Percentiles rank a stretch among this genome's conserved stretches.
These are phyloP conservation scores for Laburnicola sp. DNA, from an alignment of 2,329 filamentous ascomycete genomes.

Conservation along the genomic window DNA sequence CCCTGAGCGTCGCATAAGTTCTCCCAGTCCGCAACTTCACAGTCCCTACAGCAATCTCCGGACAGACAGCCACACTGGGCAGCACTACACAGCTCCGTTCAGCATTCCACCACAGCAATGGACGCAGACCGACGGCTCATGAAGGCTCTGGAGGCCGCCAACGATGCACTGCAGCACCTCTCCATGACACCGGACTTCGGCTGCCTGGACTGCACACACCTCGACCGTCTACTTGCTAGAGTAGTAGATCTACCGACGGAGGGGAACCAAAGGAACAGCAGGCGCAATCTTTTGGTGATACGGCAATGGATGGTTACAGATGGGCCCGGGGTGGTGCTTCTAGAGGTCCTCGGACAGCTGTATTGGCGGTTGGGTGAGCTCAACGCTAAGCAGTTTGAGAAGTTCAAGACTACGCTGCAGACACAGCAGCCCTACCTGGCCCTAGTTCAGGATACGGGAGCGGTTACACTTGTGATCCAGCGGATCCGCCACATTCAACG, in stretches of 20 bases:
- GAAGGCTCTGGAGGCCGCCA: constrained; percentile 39
- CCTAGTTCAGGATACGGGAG: constrained; percentile 30
- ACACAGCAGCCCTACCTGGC: constrained; percentile 32
- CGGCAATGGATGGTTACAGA: constrained; percentile 42
- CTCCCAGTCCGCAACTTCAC: constrained; percentile 3
- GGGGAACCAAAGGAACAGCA: constrained; percentile 40
- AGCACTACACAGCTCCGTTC: constrained; percentile 10
- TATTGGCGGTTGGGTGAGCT: constrained; percentile 43
- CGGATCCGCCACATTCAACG: constrained; percentile 39
- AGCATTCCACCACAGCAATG: constrained; percentile 21
- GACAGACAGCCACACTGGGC: constrained; percentile 6
- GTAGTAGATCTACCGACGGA: constrained; percentile 42
- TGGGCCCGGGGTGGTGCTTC: constrained; percentile 36
- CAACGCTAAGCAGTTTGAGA: constrained; percentile 43
- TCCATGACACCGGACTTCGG: constrained; percentile 38
- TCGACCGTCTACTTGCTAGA: constrained; percentile 38
- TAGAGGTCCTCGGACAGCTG: constrained; percentile 41
- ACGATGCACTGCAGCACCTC: constrained; percentile 41
- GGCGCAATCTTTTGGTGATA: constrained; percentile 39
- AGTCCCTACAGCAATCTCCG: constrained; percentile 9
- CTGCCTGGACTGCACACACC: constrained; percentile 39
- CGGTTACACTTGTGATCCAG: constrained; percentile 35
- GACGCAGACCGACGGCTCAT: constrained; percentile 35
- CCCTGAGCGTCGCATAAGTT: constrained; percentile 16
- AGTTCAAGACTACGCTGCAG: constrained; percentile 36